A percentile compares a stretch with the other conserved stretches of the same genome.
phyloP scores from a whole-genome alignment of 768 basidiomycete species.

The Agrocybe pediades region DNA sequence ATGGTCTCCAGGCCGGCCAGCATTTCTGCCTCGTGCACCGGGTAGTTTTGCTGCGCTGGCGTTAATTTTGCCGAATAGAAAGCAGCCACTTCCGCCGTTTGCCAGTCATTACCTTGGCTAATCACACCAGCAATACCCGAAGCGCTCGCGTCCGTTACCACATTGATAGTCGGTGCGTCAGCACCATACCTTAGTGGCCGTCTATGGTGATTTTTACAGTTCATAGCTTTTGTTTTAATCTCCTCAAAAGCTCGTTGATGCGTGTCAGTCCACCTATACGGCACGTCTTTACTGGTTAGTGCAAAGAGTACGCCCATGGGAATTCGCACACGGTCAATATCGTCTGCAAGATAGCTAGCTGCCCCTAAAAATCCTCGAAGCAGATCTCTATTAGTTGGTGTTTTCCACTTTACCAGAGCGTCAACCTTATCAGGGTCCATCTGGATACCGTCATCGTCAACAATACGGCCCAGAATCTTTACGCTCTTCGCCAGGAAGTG shows the following conservation, averaged over 20 bases:
- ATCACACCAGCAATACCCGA: conserved; percentile 28
- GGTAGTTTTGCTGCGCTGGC: conserved; percentile 36
- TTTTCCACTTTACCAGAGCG: conserved; percentile 29
- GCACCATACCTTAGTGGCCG: conserved; percentile 18
- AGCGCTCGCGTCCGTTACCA: conserved; percentile 29
- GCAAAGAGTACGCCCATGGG: conserved; percentile 34
- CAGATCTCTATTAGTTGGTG: conserved; percentile 28
- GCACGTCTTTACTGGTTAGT: conserved; percentile 17
- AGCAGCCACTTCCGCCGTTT: conserved; percentile 21
- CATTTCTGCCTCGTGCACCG: conserved; percentile 39
- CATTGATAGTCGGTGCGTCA: conserved; percentile 20
- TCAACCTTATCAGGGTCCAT: conserved; percentile 47
- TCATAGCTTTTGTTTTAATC: conserved; percentile 23
- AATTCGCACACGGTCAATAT: conserved; percentile 28
- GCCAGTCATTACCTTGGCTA: conserved; percentile 21
- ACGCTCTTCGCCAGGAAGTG: conserved; percentile 28
- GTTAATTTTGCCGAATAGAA: conserved; percentile 39
- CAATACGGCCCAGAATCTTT: conserved; percentile 23
- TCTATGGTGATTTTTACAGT: conserved; percentile 19
- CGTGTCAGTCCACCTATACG: conserved; percentile 23
- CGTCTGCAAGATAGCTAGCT: conserved; percentile 27
- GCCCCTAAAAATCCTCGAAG: conserved; percentile 30
- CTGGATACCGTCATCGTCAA: conserved; percentile 34
- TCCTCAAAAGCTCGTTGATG: conserved; percentile 32
- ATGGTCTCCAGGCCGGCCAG: conserved; percentile 36